Evolutionary conservation across 371 early-diverging fungal species (phyloP), one percentile per base, ranked within the genome.

Genomic region (Syncephalastrum monosporum): DNA sequence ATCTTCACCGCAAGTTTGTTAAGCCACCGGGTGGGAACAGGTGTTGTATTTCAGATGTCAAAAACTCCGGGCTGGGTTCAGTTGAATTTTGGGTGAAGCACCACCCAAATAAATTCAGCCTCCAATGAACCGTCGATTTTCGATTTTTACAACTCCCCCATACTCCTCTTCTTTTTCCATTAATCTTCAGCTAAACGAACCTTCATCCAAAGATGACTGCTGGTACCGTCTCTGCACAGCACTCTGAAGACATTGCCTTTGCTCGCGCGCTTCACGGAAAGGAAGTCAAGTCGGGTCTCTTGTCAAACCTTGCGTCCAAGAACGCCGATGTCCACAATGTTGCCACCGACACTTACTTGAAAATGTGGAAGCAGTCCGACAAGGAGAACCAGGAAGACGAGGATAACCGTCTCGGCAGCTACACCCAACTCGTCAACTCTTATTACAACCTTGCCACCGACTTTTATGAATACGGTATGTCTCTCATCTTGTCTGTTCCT

Each of bases 391-490:
- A 75, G 51, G 78, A 75, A 21, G 79, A 77, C 43, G 79, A 79
- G 47, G 59, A 64, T 41, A 77, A 81, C 59, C 75, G 91, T 56
- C 65, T 74, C n/a, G 59, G 61, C 50, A 75, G 83, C 53, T 90
- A 89, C 71, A 89, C 87, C 56, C 72, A 71, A 23, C 74, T 92
- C 59, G 86, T 89, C 59, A 91, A 91, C 71, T 82, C 89, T 41
- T 91, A 88, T 64, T 91, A 91, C 59, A 87, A 91, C 67, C 78
- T 91, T 65, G 88, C 86, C 41, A 91, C 92, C n/a, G 92, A 91
- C 59, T 90, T 91, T 59, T 91, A 91, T 69, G 53, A 54, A 63
- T 45, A 56, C 55, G 72, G 73, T 71, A 68, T 59, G 41, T 21
- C 6, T 38, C 21, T 3, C 17, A 19, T 33, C 23, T 19, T 24